A percentile compares a stretch with the other conserved stretches of the same genome.
Conservation (phyloP, 2,329 filamentous ascomycete genomes). For the Nemania abortiva region DNA sequence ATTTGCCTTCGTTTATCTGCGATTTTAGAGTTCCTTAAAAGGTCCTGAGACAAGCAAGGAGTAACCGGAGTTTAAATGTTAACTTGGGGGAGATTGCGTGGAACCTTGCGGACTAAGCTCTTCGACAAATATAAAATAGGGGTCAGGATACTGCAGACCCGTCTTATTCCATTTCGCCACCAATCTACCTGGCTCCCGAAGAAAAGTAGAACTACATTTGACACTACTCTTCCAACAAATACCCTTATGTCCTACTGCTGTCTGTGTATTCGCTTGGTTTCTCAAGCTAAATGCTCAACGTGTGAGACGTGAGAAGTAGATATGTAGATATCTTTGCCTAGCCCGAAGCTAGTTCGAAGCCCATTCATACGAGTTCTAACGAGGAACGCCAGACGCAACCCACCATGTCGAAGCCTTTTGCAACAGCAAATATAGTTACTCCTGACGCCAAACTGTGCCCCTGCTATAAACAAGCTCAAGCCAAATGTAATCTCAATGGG, state of each 20-base stretch:
- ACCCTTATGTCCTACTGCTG: conserved; percentile 3
- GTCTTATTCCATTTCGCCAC: background rate
- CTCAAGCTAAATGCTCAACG: background rate
- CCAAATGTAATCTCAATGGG: conserved; percentile 15
- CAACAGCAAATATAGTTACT: conserved; percentile 23
- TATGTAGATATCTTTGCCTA: background rate
- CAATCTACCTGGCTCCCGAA: background rate
- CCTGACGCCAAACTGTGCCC: conserved; percentile 32
- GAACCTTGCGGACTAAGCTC: background rate
- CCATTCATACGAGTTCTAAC: background rate
- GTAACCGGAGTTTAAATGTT: no score
- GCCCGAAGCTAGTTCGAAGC: background rate
- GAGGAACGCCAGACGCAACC: background rate
- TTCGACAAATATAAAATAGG: background rate
- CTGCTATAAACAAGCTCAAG: conserved; percentile 24
- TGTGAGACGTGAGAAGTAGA: background rate
- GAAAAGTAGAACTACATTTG: conserved; percentile 13
- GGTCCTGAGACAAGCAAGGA: no score
- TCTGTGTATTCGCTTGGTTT: background rate
- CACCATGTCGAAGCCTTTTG: background rate
- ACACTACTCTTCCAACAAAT: conserved; percentile 7
- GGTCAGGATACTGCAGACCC: background rate
- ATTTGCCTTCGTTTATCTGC: no score
- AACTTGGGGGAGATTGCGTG: background rate
- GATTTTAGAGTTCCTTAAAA: no score